Base-by-base conservation (phyloP, 306 rosid genomes). In the Acmispon strigosus region DNA sequence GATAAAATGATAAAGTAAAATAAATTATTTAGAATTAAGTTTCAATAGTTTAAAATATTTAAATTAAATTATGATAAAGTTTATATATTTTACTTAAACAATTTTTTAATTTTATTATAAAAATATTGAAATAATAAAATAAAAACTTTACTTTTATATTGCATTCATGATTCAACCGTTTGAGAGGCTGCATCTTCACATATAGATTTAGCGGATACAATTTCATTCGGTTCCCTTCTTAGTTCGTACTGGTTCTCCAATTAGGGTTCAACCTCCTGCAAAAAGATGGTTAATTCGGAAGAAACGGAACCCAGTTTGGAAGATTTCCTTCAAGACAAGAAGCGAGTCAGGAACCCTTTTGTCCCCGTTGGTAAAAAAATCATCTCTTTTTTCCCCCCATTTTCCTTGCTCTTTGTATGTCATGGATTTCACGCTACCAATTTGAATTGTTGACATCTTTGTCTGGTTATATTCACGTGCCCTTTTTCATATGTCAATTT, bases 261-360 rank as follows among this genome's bases (percentile, higher is more conserved):
- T 27, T 59, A 12, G 73, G 70, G 74, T 16, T 48, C 70, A 53
- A 43, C 42, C 20, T 79, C 22, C 27, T 65, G 36, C 18, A 13
- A 2, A 13, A 69, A 80, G 62, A 85, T 87, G 97, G 81, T 79
- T 24, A 50, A 76, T 13, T 75, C 81, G 2, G n/a, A n/a, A n/a
- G n/a, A n/a, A n/a, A n/a, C n/a, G n/a, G 91, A 86, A 50, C 81
- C 87, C 73, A 57, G 62, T 51, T 77, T 80, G 49, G 92, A 87
- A 29, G 92, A 86, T 8, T 84, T 86, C 61, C 77, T 86, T 12
- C 72, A 22, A 44, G 92, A 86, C 49, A 89, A 89, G 85, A 91
- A 91, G 87, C 89, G 95, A 63, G 75, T 68, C 24, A 82, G 90
- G 72, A 94, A 91, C 90, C 97, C 99, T 75, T 42, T 74, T 0